Evolutionary conservation across 2,329 filamentous ascomycete genomes (phyloP).

Genomic region (Exophiala bonariae): DNA sequence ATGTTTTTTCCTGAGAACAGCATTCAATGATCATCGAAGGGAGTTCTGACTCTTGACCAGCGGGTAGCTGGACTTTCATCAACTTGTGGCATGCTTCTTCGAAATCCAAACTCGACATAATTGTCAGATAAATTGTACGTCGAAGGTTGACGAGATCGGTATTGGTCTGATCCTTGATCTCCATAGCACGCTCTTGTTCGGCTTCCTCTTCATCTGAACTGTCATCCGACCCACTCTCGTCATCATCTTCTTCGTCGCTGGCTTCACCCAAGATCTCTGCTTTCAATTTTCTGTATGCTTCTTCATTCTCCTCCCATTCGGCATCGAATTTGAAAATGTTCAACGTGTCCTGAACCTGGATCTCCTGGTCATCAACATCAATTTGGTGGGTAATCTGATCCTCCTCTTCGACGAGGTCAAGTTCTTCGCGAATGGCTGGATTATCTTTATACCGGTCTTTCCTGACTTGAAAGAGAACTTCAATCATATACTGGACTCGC

Average conservation of each 20-base stretch:
- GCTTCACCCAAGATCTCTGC: slow-evolving; percentile 91
- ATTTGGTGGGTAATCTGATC: slow-evolving; percentile 93
- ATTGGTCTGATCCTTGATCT: slow-evolving; percentile 98
- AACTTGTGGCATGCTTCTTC: slow-evolving; percentile 98
- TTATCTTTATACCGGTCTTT: slow-evolving; percentile 98
- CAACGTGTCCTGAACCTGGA: slow-evolving; percentile 80
- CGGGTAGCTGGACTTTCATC: slow-evolving; percentile 86
- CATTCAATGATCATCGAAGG: slow-evolving; percentile 97
- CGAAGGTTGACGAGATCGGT: slow-evolving; percentile 92
- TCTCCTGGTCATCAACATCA: slow-evolving; percentile 71
- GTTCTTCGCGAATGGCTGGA: slow-evolving; percentile 82
- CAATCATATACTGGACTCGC: slow-evolving; percentile 98
- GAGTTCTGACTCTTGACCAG: slow-evolving; percentile 83
- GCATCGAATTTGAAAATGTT: slow-evolving; percentile 96
- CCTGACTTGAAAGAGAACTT: slow-evolving; percentile 92
- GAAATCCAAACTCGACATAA: slow-evolving; percentile 93
- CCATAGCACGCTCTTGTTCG: slow-evolving; percentile 76
- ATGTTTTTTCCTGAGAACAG: slow-evolving; percentile 93
- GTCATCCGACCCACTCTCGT: slow-evolving; percentile 53
- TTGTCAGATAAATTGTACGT: slow-evolving; percentile 92
- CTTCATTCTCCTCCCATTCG: slow-evolving; percentile 88
- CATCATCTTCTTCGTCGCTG: slow-evolving; percentile 77
- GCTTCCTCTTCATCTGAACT: slow-evolving; percentile 70
- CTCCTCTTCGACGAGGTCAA: slow-evolving; percentile 95
- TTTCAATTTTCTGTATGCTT: slow-evolving; percentile 84